phyloP scores from a whole-genome alignment of 2,329 filamentous ascomycete species.

The Talaromyces sp. region DNA sequence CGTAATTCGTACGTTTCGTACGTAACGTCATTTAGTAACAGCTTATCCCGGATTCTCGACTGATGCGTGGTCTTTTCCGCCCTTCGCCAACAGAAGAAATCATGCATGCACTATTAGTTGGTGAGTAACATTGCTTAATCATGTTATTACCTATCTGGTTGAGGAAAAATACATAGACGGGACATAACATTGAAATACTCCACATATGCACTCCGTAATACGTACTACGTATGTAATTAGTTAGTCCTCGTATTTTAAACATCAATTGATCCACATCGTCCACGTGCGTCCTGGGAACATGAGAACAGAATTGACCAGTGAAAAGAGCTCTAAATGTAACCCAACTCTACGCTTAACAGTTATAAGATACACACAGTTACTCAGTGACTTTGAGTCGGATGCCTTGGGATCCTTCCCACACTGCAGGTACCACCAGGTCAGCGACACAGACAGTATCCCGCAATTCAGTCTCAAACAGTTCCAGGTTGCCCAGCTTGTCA shows the following conservation, averaged over 20 bases:
- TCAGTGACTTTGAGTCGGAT: slow-evolving; percentile 2
- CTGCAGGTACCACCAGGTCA: neutral
- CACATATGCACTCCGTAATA: neutral
- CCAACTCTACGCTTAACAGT: neutral
- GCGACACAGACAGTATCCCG: slow-evolving; percentile 4
- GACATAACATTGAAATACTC: neutral
- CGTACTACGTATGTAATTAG: neutral
- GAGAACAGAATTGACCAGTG: neutral
- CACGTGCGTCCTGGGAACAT: neutral
- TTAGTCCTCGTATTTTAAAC: neutral
- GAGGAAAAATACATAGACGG: neutral
- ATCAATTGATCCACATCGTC: neutral
- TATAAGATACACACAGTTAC: neutral
- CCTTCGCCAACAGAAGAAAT: neutral
- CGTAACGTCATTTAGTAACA: neutral
- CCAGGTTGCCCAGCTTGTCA: neutral
- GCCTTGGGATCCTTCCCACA: slow-evolving; percentile 1
- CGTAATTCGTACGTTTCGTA: neutral
- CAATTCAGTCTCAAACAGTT: neutral
- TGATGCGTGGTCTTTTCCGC: neutral
- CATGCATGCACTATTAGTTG: neutral
- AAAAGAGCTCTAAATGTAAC: neutral
- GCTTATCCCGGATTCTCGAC: neutral
- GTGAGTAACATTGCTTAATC: neutral
- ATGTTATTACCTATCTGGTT: neutral